phyloP scores from a whole-genome alignment of 352 stramenopile genomes.

The Globisporangium alternatum region DNA sequence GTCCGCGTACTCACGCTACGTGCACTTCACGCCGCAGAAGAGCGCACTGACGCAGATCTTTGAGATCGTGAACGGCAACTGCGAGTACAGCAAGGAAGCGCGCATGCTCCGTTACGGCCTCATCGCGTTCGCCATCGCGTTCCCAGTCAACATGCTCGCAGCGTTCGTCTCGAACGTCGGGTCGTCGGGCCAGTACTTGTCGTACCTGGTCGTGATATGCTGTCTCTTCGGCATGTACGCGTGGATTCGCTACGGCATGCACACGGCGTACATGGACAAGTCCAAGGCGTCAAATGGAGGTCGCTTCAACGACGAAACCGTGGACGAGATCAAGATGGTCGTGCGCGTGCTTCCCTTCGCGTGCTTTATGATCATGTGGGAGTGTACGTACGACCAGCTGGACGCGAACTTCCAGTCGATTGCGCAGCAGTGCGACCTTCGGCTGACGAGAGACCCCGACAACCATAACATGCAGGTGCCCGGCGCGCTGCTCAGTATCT shows the following conservation, averaged over 20 bases:
- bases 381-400: slow-evolving; percentile 83
- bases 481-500: slow-evolving; percentile 77
- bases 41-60: slow-evolving; percentile 73
- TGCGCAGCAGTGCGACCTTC: slow-evolving; percentile 79
- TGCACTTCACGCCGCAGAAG: slow-evolving; percentile 73
- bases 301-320: slow-evolving; percentile 75
- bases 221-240: slow-evolving; percentile 78
- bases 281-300: slow-evolving; percentile 79
- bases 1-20: slow-evolving; percentile 54
- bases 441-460: slow-evolving; percentile 40
- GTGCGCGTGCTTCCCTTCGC: slow-evolving; percentile 83
- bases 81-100: slow-evolving; percentile 69
- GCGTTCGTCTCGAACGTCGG: slow-evolving; percentile 61
- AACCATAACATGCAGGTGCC: slow-evolving; percentile 50
- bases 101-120: slow-evolving; percentile 80
- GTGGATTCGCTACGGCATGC: slow-evolving; percentile 83
- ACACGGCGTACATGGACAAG: slow-evolving; percentile 81
- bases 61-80: slow-evolving; percentile 75
- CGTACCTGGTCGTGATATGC: slow-evolving; percentile 62
- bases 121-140: slow-evolving; percentile 58
- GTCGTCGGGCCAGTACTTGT: slow-evolving; percentile 62
- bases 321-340: slow-evolving; percentile 86
- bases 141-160: slow-evolving; percentile 71
- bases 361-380: slow-evolving; percentile 90
- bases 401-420: slow-evolving; percentile 89